phyloP scores from a whole-genome alignment of 768 basidiomycete genomes.

The Psilocybe cyanescens region DNA sequence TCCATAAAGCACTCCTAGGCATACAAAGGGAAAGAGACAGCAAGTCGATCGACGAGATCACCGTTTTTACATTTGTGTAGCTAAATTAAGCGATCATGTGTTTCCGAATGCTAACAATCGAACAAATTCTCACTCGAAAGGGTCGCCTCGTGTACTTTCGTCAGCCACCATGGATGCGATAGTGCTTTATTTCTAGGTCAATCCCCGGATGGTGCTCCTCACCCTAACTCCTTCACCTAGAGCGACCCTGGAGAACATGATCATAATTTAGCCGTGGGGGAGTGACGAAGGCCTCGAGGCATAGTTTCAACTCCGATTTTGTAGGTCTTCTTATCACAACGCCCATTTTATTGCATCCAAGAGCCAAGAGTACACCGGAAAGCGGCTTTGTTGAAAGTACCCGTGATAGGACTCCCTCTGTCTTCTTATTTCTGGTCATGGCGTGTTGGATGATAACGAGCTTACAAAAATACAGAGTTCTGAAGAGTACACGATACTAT shows the following conservation, averaged over 20 bases:
- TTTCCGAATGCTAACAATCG: not conserved
- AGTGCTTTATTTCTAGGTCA: not conserved
- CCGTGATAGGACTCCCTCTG: not conserved
- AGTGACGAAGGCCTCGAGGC: slow-evolving; percentile 1
- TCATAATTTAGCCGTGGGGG: not conserved
- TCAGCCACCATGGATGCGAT: not conserved
- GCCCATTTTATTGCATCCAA: not conserved
- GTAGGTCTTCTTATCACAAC: slow-evolving; percentile 8
- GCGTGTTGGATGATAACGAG: not conserved
- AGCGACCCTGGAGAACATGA: not conserved
- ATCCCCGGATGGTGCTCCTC: slow-evolving; percentile 2
- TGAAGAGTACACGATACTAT: no score
- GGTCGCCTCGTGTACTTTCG: slow-evolving; percentile 9
- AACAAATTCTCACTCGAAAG: not conserved
- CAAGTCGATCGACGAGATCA: slow-evolving; percentile 9
- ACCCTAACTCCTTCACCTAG: no score
- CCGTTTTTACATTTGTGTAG: slow-evolving; percentile 1
- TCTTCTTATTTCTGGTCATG: not conserved
- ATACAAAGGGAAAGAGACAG: not conserved
- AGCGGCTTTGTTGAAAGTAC: not conserved
- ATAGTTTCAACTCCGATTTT: not conserved
- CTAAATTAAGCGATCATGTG: slow-evolving; percentile 14
- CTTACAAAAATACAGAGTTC: not conserved
- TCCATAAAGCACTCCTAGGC: not conserved
- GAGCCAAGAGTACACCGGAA: not conserved